Evolutionary conservation across 441 rosid genomes (phyloP), one percentile per base, ranked within the genome.

Genomic region (Jatropha multifida): DNA sequence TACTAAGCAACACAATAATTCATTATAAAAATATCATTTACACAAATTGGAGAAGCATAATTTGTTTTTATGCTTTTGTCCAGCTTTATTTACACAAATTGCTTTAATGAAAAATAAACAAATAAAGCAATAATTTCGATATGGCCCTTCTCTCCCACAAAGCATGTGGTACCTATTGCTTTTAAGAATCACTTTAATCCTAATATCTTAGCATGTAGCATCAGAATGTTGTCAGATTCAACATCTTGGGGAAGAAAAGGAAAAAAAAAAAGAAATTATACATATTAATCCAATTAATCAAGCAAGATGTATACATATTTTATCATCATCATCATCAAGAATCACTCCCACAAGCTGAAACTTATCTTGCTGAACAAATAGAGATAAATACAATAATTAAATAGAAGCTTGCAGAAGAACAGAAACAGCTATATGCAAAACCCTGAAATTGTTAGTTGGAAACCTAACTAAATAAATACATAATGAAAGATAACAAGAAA

Each of bases 151-250:
- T 62, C 59, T 71, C 73, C 75, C 71, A 74, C 74, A 71, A 77
- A 74, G 74, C 78, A 78, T 61, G 78, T 78, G 83, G 77, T 65
- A 56, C 78, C 79, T 77, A 38, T 55, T 26, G 32, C 70, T 41
- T 61, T 76, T 23, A 27, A 60, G 73, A 75, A 75, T 79, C 65
- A 66, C 60, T 76, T 75, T 75, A 64, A 52, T 55, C 13, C 65
- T 52, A 61, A 37, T 51, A 48, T 69, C 73, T 49, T 9, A 27
- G 65, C n/a, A 68, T 60, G 11, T 12, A n/a, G 73, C 48, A 73
- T 58, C 76, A 60, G 58, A 79, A 76, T 76, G 56, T 67, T 75
- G 73, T 75, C 56, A 26, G 63, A 48, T 48, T 40, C 42, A 27
- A 44, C 54, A 5, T 46, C 68, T 38, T 17, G 56, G 1, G 8